Evolutionary conservation across 345 rosid species (phyloP), one percentile per base, ranked within the genome.

Genomic region (Brassica rapa): DNA sequence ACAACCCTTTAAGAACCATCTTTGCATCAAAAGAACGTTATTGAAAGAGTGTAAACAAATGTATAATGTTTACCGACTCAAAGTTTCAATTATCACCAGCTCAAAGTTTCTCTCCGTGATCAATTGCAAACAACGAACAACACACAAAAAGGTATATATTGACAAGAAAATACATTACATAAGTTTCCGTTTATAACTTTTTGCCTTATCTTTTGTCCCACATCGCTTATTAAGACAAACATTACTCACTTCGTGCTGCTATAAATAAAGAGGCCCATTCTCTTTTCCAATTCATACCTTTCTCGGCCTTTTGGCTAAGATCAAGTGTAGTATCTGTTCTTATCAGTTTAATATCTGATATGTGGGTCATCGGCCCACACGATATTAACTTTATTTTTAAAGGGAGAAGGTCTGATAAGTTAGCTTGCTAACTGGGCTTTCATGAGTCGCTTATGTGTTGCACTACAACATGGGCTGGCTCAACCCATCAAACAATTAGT

Each of bases 281-380:
- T 1, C 0, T 0, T n/a, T 0, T 3, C 0, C 14, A 56, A 33
- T 0, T 76, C 84, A 86, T 83, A 81, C 85, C 86, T 85, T 85
- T 87, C 89, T 85, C 89, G 86, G 87, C 87, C 87, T 86, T 86
- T 86, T 86, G 87, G 87, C 87, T 86, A 85, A 83, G 89, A 86
- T 83, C 87, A 84, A 86, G 85, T 84, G 87, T 86, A 84, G 86
- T 86, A 84, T 84, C 84, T 86, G 87, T 86, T 86, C 85, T 86
- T 86, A 84, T 84, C 86, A 83, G 85, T 84, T 84, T 86, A 84
- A 86, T 86, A 86, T 86, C 87, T 86, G 53, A 43, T 43, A 43
- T 12, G 53, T 11, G 15, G 53, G 0, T 4, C 15, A 43, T 43
- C 15, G 53, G 6, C 1, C 15, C 5, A 4, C 53, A 11, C 53